Percentiles rank a stretch among this genome's conserved stretches.
phyloP scores from a whole-genome alignment of 1,284 basidiomycete species.

The Agaricales sp. region DNA sequence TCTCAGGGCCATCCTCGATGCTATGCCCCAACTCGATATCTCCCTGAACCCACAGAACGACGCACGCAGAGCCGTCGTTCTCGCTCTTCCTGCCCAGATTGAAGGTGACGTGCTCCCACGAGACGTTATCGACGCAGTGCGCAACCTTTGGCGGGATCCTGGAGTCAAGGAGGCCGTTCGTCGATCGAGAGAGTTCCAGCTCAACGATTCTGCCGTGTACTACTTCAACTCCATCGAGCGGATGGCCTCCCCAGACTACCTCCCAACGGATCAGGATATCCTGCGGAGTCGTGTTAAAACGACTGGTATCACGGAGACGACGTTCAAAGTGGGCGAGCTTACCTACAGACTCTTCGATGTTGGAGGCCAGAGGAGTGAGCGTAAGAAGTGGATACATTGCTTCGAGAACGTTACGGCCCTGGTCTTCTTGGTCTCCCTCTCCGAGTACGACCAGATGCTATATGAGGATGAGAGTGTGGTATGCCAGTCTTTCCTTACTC shows the following conservation, averaged over 20 bases:
- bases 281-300: conserved; percentile 93
- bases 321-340: conserved; percentile 86
- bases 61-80: conserved; percentile 66
- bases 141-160: conserved; percentile 81
- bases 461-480: conserved; percentile 92
- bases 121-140: conserved; percentile 75
- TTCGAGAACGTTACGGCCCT: conserved; percentile 96
- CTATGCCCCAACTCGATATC: conserved; percentile 62
- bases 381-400: conserved; percentile 95
- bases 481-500: conserved; percentile 23
- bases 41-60: conserved; percentile 48
- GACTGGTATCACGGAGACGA: conserved; percentile 93
- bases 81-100: conserved; percentile 78
- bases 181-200: conserved; percentile 87
- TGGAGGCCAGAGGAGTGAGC: conserved; percentile 88
- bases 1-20: conserved; percentile 87
- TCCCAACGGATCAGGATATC: conserved; percentile 92
- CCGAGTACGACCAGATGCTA: conserved; percentile 92
- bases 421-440: conserved; percentile 87
- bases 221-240: conserved; percentile 91
- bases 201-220: conserved; percentile 94
- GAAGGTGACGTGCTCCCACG: conserved; percentile 75
- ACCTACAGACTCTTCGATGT: conserved; percentile 93
- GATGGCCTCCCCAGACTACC: conserved; percentile 68
- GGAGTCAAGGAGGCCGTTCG: conserved; percentile 81